Evolutionary conservation across 176 grass and related monocot genomes (phyloP).

Genomic region (Hyparrhenia diplandra): DNA sequence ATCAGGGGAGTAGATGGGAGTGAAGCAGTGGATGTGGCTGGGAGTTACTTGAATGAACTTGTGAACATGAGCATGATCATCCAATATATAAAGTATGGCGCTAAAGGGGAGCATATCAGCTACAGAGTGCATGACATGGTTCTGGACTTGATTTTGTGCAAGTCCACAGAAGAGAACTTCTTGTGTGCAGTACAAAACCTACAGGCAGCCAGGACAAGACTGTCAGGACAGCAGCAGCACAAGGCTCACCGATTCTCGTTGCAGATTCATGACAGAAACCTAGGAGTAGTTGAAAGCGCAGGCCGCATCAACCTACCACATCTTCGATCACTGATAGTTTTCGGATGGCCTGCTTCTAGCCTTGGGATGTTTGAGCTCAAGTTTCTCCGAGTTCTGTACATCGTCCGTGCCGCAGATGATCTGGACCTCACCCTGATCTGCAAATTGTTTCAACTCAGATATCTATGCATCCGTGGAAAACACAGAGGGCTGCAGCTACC

Average conservation of each 20-base stretch:
- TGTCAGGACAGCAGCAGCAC: not conserved
- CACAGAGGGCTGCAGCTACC: not conserved
- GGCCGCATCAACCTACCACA: not conserved
- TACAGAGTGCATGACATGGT: not conserved
- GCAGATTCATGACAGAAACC: not conserved
- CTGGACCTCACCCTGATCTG: not conserved
- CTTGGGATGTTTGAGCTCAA: not conserved
- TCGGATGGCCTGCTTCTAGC: not conserved
- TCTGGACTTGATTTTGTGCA: not conserved
- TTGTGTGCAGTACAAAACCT: not conserved
- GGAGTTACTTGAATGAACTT: not conserved
- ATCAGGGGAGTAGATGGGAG: not conserved
- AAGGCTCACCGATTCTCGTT: not conserved
- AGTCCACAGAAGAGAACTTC: not conserved
- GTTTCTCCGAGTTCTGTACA: not conserved
- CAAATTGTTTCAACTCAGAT: not conserved
- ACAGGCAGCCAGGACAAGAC: not conserved
- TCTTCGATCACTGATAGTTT: not conserved
- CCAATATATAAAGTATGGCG: not conserved
- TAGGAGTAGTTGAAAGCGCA: too few relatives aligned
- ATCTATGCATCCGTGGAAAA: not conserved
- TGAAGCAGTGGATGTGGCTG: not conserved
- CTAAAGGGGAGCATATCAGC: not conserved
- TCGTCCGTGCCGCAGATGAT: not conserved
- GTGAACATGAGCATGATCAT: not conserved